Percentiles rank a stretch among this genome's conserved stretches.
Conservation (phyloP, 176 grass and related monocot species). For the Hyparrhenia diplandra region DNA sequence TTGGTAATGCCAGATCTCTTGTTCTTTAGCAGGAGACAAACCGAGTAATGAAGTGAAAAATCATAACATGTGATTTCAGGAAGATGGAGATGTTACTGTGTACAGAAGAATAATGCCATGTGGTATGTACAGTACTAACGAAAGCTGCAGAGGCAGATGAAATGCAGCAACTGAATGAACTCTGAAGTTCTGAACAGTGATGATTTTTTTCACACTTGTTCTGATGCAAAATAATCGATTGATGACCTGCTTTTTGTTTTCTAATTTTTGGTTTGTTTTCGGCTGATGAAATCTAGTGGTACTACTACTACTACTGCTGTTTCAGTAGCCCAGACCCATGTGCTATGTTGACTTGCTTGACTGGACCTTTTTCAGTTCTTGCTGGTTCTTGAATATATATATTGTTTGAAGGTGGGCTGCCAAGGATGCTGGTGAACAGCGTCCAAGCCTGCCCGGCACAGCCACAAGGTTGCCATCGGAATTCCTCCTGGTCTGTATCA, state of each 20-base stretch:
- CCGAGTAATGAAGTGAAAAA: too few species aligned
- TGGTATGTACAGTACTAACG: background rate
- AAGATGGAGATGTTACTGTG: too few species aligned
- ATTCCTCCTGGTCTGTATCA: background rate
- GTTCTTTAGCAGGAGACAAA: too few species aligned
- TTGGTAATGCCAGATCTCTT: too few species aligned
- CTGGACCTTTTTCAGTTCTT: background rate
- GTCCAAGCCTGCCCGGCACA: conserved; percentile 65
- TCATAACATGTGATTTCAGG: too few species aligned
- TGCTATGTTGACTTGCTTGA: background rate
- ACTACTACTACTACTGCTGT: background rate
- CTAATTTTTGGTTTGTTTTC: background rate
- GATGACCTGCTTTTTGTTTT: background rate
- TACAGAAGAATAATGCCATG: background rate
- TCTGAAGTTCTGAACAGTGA: background rate
- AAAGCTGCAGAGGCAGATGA: background rate
- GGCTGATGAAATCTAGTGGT: background rate
- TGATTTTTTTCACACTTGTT: background rate
- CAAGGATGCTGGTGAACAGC: conserved; percentile 80
- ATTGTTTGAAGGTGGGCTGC: conserved; percentile 63
- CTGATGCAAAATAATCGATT: background rate
- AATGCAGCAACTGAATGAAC: background rate
- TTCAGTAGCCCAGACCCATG: background rate
- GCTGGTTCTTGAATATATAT: background rate
- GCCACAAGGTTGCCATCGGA: conserved; percentile 55